Percentiles rank a stretch among this genome's conserved stretches.
Conservation (phyloP, 257 asterid genomes). For the Asclepias syriaca region DNA sequence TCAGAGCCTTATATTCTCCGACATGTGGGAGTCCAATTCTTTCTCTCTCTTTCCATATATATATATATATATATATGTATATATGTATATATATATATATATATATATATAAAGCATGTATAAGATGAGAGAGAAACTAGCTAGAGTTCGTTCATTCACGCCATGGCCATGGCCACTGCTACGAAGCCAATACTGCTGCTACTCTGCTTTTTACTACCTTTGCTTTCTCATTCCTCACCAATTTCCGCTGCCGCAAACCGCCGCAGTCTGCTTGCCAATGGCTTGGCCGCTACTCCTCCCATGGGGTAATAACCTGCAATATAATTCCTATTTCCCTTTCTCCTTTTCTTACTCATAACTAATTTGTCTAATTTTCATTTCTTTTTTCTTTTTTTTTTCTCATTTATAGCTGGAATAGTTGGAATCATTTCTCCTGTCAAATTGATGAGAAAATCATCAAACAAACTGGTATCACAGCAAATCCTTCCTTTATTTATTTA, state of each 20-base stretch:
- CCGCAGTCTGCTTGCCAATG: conserved; percentile 5
- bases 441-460: conserved; percentile 62
- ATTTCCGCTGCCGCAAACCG: background rate
- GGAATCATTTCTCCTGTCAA: conserved; percentile 76
- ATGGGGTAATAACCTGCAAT: conserved; percentile 8
- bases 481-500: background rate
- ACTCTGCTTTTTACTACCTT: background rate
- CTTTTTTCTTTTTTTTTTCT: background rate
- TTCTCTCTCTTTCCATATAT: too few relatives aligned
- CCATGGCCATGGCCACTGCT: background rate
- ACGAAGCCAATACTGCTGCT: background rate
- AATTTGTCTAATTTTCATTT: background rate
- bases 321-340: background rate
- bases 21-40: too few relatives aligned
- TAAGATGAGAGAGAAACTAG: too few relatives aligned
- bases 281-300: conserved; percentile 11
- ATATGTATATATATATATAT: too few relatives aligned
- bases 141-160: background rate
- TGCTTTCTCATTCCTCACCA: background rate
- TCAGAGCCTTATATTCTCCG: too few relatives aligned
- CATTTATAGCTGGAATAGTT: conserved; percentile 74
- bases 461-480: conserved; percentile 50
- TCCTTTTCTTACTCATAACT: background rate
- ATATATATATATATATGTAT: too few relatives aligned
- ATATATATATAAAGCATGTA: too few relatives aligned